phyloP scores from a whole-genome alignment of 305 asterid genomes.

The Solanum hybrid region DNA sequence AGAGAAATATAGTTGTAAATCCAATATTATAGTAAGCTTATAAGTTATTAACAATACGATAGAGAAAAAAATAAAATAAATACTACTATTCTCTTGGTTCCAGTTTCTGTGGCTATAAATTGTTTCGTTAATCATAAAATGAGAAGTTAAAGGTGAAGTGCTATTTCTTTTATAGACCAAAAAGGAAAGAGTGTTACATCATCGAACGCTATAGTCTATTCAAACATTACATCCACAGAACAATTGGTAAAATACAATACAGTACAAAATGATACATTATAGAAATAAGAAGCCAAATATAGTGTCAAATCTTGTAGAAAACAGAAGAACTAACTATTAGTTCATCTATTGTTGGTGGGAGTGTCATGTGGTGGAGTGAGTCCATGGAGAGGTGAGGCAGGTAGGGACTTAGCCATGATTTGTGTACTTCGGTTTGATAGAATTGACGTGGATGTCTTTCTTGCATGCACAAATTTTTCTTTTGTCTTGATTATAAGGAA shows the following conservation, averaged over 20 bases:
- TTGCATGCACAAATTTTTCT: slow-evolving; percentile 8
- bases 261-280: neutral
- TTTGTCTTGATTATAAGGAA: neutral
- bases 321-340: neutral
- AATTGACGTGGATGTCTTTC: neutral
- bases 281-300: neutral
- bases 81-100: neutral
- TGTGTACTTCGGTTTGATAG: neutral
- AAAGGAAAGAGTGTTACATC: neutral
- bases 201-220: neutral
- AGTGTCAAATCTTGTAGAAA: neutral
- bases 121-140: neutral
- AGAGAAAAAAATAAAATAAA: neutral
- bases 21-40: neutral
- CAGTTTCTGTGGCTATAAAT: neutral
- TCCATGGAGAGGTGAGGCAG: slow-evolving; percentile 4
- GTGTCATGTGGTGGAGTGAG: neutral
- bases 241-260: neutral
- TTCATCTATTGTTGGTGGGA: neutral
- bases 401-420: neutral
- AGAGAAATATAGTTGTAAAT: neutral
- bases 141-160: neutral
- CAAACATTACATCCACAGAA: neutral
- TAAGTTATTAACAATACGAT: neutral
- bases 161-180: neutral